These are phyloP conservation scores for Arctium lappa DNA, from an alignment of 129 eudicot species.

Conservation along the genomic window DNA sequence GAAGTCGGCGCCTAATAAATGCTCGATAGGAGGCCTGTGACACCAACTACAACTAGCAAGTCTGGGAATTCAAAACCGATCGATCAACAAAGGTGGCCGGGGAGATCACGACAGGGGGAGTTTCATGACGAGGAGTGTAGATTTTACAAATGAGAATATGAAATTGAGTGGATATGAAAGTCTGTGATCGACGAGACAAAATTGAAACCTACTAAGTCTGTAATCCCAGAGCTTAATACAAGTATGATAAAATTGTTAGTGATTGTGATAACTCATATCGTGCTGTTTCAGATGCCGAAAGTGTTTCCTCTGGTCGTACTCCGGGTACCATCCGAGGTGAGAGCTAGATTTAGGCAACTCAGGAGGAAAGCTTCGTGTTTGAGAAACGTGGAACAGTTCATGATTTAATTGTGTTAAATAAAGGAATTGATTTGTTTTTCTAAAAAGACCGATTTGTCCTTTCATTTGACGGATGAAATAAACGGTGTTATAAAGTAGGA, in stretches of 20 bases:
- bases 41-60: conserved; percentile 44
- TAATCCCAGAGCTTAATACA: conserved; percentile 12
- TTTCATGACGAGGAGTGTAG: conserved; percentile 70
- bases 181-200: conserved; percentile 39
- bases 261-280: conserved; percentile 29
- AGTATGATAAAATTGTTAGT: conserved; percentile 15
- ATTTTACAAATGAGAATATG: conserved; percentile 47
- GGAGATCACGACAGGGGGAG: conserved; percentile 44
- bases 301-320: conserved; percentile 61
- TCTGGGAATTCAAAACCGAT: conserved; percentile 36
- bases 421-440: too few relatives aligned
- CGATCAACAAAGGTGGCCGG: conserved; percentile 84
- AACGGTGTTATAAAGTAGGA: too few relatives aligned
- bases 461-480: too few relatives aligned
- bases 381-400: too few relatives aligned
- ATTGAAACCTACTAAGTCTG: conserved; percentile 19
- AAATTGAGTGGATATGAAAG: conserved; percentile 57
- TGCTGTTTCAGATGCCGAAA: conserved; percentile 48
- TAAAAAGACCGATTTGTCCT: too few relatives aligned
- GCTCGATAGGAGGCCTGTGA: conserved; percentile 63
- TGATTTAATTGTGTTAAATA: too few relatives aligned
- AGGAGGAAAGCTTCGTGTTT: too few relatives aligned
- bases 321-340: conserved; percentile 32
- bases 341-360: conserved; percentile 56
- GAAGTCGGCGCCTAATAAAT: conserved; percentile 47